These are phyloP conservation scores for Solanum corneliomulleri DNA, from an alignment of 257 asterid genomes.

Conservation along the genomic window DNA sequence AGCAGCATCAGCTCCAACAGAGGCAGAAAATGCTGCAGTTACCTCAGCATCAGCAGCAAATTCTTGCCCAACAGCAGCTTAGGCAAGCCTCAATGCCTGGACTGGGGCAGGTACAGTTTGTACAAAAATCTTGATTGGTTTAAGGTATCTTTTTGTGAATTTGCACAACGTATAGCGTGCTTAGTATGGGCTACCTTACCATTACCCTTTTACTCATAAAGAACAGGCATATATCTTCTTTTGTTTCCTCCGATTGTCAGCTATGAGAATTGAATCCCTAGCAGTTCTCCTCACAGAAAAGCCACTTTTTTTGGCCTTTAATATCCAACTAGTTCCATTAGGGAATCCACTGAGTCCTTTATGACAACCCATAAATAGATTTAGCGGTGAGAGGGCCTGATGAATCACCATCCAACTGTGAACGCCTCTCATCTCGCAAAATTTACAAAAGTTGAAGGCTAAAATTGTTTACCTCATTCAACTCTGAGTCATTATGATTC, in stretches of 20 bases:
- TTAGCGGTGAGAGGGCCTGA: background rate
- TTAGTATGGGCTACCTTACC: background rate
- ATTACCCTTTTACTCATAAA: background rate
- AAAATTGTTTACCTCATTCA: background rate
- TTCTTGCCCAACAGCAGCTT: conserved; percentile 69
- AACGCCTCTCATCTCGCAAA: background rate
- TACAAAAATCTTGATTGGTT: background rate
- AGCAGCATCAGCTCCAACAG: conserved; percentile 26
- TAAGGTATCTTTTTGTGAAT: background rate
- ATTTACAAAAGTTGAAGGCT: background rate
- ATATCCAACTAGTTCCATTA: background rate
- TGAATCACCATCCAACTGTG: background rate
- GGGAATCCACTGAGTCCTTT: background rate
- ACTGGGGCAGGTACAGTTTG: conserved; percentile 65
- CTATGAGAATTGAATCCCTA: background rate
- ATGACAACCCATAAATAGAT: background rate
- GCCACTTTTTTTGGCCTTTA: background rate
- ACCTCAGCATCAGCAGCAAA: conserved; percentile 72
- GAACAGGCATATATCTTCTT: background rate
- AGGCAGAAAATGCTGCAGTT: conserved; percentile 89
- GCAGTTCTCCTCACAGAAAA: background rate
- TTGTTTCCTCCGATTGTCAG: background rate
- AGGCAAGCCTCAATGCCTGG: conserved; percentile 77
- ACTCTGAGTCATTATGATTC: background rate
- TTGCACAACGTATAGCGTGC: background rate